A percentile compares a stretch with the other conserved stretches of the same genome.
These are phyloP conservation scores for Xylaria sp. DNA, from an alignment of 2,329 filamentous ascomycete genomes.

Conservation along the genomic window DNA sequence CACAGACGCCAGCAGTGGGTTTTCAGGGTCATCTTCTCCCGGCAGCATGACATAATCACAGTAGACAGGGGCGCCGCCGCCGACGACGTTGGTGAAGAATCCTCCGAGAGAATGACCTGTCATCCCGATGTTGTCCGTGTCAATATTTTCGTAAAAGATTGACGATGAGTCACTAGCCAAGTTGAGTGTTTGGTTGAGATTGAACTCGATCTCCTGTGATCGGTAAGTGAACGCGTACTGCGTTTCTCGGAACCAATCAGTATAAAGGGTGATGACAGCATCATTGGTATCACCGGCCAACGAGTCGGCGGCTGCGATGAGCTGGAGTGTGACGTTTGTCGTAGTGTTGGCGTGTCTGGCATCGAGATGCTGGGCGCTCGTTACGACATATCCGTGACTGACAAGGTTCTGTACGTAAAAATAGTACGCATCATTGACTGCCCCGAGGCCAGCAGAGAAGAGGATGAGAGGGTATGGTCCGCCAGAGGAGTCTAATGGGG, in stretches of 20 bases:
- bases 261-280: slow-evolving; percentile 34
- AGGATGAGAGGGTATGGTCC: slow-evolving; percentile 37
- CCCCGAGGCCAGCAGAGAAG: slow-evolving; percentile 36
- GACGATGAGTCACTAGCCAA: slow-evolving; percentile 24
- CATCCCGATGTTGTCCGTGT: slow-evolving; percentile 33
- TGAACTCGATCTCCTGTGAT: slow-evolving; percentile 34
- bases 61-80: slow-evolving; percentile 33
- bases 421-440: slow-evolving; percentile 37
- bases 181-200: slow-evolving; percentile 27
- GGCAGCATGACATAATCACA: slow-evolving; percentile 33
- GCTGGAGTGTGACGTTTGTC: slow-evolving; percentile 5
- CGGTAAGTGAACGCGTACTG: slow-evolving; percentile 36
- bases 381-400: slow-evolving; percentile 36
- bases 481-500: slow-evolving; percentile 29
- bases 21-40: slow-evolving; percentile 19
- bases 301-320: slow-evolving; percentile 25
- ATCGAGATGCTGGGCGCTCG: slow-evolving; percentile 32
- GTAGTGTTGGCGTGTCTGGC: slow-evolving; percentile 29
- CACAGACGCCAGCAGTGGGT: slow-evolving; percentile 24
- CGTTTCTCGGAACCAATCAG: slow-evolving; percentile 36
- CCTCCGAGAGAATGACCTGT: slow-evolving; percentile 36
- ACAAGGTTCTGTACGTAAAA: slow-evolving; percentile 38
- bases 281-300: slow-evolving; percentile 29
- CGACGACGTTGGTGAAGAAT: slow-evolving; percentile 34
- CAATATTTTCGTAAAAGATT: slow-evolving; percentile 23